These are phyloP conservation scores for Diaporthe velutina DNA, from an alignment of 2,329 filamentous ascomycete genomes.

Conservation along the genomic window DNA sequence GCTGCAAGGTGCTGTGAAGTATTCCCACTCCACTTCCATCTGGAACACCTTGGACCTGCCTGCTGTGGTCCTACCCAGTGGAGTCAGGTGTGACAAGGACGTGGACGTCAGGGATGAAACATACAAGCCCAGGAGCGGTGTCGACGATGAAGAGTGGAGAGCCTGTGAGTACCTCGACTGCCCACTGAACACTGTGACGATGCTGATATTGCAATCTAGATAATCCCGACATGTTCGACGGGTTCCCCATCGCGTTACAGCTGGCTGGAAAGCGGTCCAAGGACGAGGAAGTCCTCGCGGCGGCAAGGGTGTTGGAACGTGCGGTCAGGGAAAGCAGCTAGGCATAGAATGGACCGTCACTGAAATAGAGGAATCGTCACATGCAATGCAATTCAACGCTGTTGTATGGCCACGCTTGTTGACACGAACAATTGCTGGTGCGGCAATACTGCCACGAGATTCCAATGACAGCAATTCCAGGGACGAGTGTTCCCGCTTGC, in stretches of 20 bases:
- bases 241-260: slow-evolving; percentile 39
- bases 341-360: background rate
- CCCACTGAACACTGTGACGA: background rate
- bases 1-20: slow-evolving; percentile 38
- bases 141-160: slow-evolving; percentile 33
- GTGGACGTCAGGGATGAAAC: slow-evolving; percentile 34
- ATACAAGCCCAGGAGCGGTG: slow-evolving; percentile 29
- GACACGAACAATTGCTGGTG: too few species aligned
- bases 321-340: slow-evolving; percentile 25
- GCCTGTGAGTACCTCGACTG: slow-evolving; percentile 24
- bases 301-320: slow-evolving; percentile 28
- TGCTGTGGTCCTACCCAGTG: slow-evolving; percentile 41
- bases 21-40: slow-evolving; percentile 43
- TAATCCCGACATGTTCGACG: slow-evolving; percentile 37
- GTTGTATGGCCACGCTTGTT: fast-evolving
- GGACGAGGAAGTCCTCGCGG: slow-evolving; percentile 38
- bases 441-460: background rate
- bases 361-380: too few species aligned
- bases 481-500: background rate
- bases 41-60: slow-evolving; percentile 44
- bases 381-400: fast-evolving
- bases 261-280: slow-evolving; percentile 35
- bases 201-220: slow-evolving; percentile 9
- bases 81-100: slow-evolving; percentile 19
- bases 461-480: fast-evolving